Base-by-base conservation (phyloP, 2,329 filamentous ascomycete genomes). In the Xylariaceae sp. region DNA sequence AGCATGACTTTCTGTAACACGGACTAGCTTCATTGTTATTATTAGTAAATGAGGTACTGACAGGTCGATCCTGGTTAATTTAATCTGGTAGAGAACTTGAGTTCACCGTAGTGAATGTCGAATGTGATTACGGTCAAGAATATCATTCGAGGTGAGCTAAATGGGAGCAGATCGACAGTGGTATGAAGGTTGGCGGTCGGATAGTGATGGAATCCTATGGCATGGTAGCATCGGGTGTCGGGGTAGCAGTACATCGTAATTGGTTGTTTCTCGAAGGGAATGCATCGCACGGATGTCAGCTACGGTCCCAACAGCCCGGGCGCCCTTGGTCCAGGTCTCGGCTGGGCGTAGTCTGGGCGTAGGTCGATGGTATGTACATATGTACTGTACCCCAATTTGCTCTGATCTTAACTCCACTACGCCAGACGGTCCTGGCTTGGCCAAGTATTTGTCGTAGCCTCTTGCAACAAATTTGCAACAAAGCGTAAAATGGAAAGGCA, bases 381-480 rank as follows among this genome's bases (percentile, higher is more conserved):
- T n/a, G 17, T 34, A 37, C 23, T 48, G 41, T 24, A 53, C 29
- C 17, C 54, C 51, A 52, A 44, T 12, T 45, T 23, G 8, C 51
- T 26, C n/a, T n/a, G 29, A 21, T 50, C 17, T 29, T n/a, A n/a
- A n/a, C n/a, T n/a, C n/a, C n/a, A n/a, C n/a, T n/a, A n/a, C n/a
- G n/a, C n/a, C n/a, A n/a, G n/a, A n/a, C n/a, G n/a, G n/a, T n/a
- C n/a, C n/a, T n/a, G n/a, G n/a, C n/a, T n/a, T n/a, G n/a, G n/a
- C n/a, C n/a, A n/a, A n/a, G n/a, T n/a, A n/a, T n/a, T n/a, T n/a
- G n/a, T n/a, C n/a, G n/a, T n/a, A n/a, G n/a, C n/a, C n/a, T n/a
- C n/a, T n/a, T n/a, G n/a, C n/a, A n/a, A n/a, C n/a, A n/a, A n/a
- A n/a, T n/a, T n/a, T n/a, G n/a, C n/a, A n/a, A n/a, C n/a, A n/a